A percentile compares a stretch with the other conserved stretches of the same genome.
phyloP scores from a whole-genome alignment of 768 basidiomycete genomes.

The Boletus reticuloceps region DNA sequence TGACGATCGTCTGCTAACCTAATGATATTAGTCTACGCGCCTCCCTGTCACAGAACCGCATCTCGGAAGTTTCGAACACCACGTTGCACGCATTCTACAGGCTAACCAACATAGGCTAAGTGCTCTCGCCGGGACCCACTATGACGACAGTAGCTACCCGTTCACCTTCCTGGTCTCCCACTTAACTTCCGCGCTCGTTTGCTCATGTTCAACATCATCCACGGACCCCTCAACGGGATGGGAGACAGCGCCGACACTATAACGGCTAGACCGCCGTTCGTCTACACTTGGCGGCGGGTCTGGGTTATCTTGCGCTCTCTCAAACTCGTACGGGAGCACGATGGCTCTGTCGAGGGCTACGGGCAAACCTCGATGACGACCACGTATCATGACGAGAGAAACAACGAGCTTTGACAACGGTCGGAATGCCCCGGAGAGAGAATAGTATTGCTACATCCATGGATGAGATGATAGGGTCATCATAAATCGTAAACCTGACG shows the following conservation, averaged over 20 bases:
- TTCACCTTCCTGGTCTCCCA: not conserved
- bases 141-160: not conserved
- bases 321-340: constrained; percentile 69
- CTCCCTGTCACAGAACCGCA: too few relatives aligned
- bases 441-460: constrained; percentile 64
- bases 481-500: constrained; percentile 20
- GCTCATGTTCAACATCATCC: not conserved
- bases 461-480: not conserved
- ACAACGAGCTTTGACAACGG: constrained; percentile 87
- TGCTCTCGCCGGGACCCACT: not conserved
- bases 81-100: not conserved
- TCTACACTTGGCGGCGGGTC: constrained; percentile 5
- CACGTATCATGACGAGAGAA: constrained; percentile 89
- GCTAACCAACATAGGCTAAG: not conserved
- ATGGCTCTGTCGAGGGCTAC: constrained; percentile 88
- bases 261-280: constrained; percentile 8
- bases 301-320: constrained; percentile 25
- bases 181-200: not conserved
- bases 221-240: not conserved
- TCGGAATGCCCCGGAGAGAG: constrained; percentile 73
- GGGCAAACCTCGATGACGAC: constrained; percentile 85
- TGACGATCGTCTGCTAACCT: not conserved
- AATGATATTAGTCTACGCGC: too few relatives aligned
- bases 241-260: not conserved
- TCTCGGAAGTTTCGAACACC: too few relatives aligned